Percentiles rank a stretch among this genome's conserved stretches.
Evolutionary conservation across 2,329 filamentous ascomycete species (phyloP).

Genomic region (Botrytis hyacinthi): DNA sequence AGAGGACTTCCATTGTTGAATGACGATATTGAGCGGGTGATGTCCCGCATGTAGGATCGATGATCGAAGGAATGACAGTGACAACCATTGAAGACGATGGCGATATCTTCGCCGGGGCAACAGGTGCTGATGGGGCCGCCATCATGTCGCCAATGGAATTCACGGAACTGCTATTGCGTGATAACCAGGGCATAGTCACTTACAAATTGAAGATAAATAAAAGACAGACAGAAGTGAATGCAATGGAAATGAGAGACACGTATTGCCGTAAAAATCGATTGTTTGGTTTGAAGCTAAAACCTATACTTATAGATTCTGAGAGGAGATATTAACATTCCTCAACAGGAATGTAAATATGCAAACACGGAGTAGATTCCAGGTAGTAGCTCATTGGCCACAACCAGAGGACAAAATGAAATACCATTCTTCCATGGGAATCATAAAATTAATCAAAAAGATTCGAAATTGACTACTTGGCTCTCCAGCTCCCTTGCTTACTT

Average conservation of each 20-base stretch:
- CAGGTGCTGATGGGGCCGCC: neutral
- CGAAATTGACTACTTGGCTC: neutral
- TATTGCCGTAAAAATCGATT: neutral
- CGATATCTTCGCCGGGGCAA: neutral
- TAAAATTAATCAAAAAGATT: neutral
- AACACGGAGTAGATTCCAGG: neutral
- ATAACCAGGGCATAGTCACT: constrained; percentile 23
- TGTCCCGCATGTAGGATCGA: constrained; percentile 27
- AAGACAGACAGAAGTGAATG: neutral
- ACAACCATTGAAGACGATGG: constrained; percentile 4
- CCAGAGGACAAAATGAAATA: neutral
- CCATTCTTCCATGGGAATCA: constrained; percentile 3
- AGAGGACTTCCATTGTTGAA: constrained; percentile 11
- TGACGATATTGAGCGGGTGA: constrained; percentile 20
- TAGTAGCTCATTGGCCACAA: neutral
- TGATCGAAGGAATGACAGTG: constrained; percentile 26
- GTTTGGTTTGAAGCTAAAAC: neutral
- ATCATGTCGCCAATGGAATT: constrained; percentile 15
- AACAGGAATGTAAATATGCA: constrained; percentile 20
- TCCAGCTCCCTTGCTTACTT: neutral
- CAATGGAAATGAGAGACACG: neutral
- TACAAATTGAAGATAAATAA: neutral
- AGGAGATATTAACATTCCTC: constrained; percentile 15
- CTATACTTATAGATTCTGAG: constrained; percentile 16
- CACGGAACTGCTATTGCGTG: constrained; percentile 7